Base-by-base conservation (phyloP, 2,329 filamentous ascomycete genomes). In the Xylariaceae sp. region DNA sequence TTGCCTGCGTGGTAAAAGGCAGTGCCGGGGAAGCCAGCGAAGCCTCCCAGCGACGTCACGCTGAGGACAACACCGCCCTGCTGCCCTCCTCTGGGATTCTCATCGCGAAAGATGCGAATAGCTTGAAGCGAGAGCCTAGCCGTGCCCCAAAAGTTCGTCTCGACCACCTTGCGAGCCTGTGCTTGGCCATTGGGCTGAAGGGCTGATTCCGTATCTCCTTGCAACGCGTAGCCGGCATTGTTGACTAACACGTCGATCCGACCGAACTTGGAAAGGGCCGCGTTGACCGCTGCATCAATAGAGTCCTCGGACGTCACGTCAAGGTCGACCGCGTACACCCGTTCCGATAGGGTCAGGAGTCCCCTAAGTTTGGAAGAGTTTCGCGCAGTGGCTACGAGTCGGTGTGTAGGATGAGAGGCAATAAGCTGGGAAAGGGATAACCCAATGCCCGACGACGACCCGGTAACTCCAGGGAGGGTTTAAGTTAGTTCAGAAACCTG, bases 21-120 rank as follows among this genome's bases (percentile, higher is more conserved):
- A 29, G 66, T 61, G 1, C 71, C 70, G 0, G 75, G 71, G 26
- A 67, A 73, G 1, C 68, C 73, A 7, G 67, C 55, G 50, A 68
- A 73, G 0, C 77, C 77, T 3, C 80, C 82, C 64, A 86, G 77
- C 2, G 79, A 83, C 4, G 79, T 82, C 40, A 86, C 68, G 56
- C 86, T 81, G 40, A 84, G 70, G 12, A 86, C 79, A 5, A 81
- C 69, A 7, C 82, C 83, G 2, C 82, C 81, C 44, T 65, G 63
- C 29, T 59, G 61, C 42, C 48, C 76, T 7, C 44, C 60, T 54
- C 66, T 68, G 37, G 48, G 52, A 20, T 72, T 75, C 44, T 63
- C 60, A 40, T 74, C 70, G 3, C 76, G 69, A 67, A 79, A 72
- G 16, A 74, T 64, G 16, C 69, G 69, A 3, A 80, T 45, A 0